phyloP scores from a whole-genome alignment of 495 filamentous ascomycete species.

The Articulospora tetracladia region DNA sequence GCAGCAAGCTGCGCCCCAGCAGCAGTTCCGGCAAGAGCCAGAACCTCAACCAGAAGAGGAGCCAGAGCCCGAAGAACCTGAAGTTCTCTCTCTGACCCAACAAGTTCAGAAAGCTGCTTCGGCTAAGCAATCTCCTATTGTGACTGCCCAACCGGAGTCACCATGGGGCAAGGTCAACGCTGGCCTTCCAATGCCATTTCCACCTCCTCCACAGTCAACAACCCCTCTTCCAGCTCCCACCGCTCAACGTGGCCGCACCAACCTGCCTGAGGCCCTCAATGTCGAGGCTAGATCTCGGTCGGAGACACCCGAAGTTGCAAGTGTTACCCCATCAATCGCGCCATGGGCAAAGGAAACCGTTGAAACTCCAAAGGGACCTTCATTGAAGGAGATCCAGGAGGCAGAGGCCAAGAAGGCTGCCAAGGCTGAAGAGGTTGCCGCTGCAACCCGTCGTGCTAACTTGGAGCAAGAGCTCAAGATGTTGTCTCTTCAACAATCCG shows the following conservation, averaged over 20 bases:
- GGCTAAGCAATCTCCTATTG: slow-evolving; percentile 54
- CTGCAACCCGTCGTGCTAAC: slow-evolving; percentile 71
- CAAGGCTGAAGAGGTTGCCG: slow-evolving; percentile 78
- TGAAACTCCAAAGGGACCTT: slow-evolving; percentile 81
- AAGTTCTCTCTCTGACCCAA: slow-evolving; percentile 68
- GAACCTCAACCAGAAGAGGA: slow-evolving; percentile 20
- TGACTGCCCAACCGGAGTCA: slow-evolving; percentile 44
- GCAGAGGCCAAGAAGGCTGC: slow-evolving; percentile 92
- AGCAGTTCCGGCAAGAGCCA: slow-evolving; percentile 14
- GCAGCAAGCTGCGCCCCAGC: slow-evolving; percentile 9
- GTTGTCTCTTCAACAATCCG: slow-evolving; percentile 52
- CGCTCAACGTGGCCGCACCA: slow-evolving; percentile 77
- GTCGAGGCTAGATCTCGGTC: slow-evolving; percentile 68
- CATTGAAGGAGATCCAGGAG: slow-evolving; percentile 95
- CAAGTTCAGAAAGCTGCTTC: slow-evolving; percentile 78
- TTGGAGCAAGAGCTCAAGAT: slow-evolving; percentile 71
- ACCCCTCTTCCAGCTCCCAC: slow-evolving; percentile 84
- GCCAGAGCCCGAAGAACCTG: slow-evolving; percentile 23
- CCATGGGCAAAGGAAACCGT: slow-evolving; percentile 89
- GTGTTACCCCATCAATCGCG: slow-evolving; percentile 62
- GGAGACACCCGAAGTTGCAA: slow-evolving; percentile 59
- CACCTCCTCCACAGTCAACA: slow-evolving; percentile 63
- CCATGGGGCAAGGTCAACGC: slow-evolving; percentile 57
- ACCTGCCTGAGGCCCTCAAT: slow-evolving; percentile 76
- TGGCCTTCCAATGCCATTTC: slow-evolving; percentile 75